Evolutionary conservation across 164 flowering plant species (phyloP), one percentile per base, ranked within the genome.

Genomic region (Stephania yunnanensis): DNA sequence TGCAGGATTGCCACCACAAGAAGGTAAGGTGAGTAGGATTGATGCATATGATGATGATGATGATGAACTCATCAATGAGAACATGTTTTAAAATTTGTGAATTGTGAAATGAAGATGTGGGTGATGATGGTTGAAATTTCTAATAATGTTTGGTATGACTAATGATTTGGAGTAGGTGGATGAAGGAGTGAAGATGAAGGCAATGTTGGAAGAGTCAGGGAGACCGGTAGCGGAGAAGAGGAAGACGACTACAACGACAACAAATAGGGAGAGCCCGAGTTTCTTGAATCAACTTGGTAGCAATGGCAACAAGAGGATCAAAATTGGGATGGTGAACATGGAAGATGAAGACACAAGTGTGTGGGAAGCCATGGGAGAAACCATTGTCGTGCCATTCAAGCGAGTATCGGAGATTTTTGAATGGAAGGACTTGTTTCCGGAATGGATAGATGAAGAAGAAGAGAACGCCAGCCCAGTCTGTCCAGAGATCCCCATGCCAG

Each of bases 361-460:
- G 69, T 94, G 95, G 95, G 76, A 74, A 15, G 19, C 1, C 8
- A 44, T 66, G 5, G 90, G 87, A 11, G 78, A 87, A 10, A 77
- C 70, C 0, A 79, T 77, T 6, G 82, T 76, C 0, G 48, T 93
- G 7, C 30, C 22, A 2, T 89, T 88, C 69, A 82, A 86, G 4
- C 76, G 70, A 1, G 97, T 87, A 1, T 88, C 98, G 1, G 72
- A 77, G 44, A 69, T 44, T 9, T 86, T 94, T 22, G 78, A 89
- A 73, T 96, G 99, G 99, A 79, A 82, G 64, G 83, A 92, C 71
- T 66, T 96, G 69, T 96, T 89, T 75, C 99, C 98, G 0, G 99
- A 94, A 66, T 94, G 97, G 97, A 91, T 95, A n/a, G 97, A 93
- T 50, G 99, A 95, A 45, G 98, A 93, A 58, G 95, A 93, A 79